Percentiles rank a stretch among this genome's conserved stretches.
phyloP scores from a whole-genome alignment of 176 grass and related monocot genomes.

The Oryza meyeriana region DNA sequence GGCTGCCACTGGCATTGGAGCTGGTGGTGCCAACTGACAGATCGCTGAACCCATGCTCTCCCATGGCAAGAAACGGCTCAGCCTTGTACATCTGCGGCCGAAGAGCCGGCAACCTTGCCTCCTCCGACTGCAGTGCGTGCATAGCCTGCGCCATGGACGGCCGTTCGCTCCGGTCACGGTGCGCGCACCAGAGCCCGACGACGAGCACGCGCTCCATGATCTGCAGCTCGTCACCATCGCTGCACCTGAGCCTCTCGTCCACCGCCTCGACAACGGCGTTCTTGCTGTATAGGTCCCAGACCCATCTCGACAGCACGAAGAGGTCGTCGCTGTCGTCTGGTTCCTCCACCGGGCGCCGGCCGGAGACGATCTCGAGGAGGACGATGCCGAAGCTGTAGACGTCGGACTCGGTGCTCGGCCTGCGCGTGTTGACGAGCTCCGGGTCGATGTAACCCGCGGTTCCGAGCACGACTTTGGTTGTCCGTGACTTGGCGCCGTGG shows the following conservation, averaged over 20 bases:
- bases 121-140: conserved; percentile 23
- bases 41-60: not conserved
- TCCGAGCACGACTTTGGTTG: not conserved
- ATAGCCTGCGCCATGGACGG: conserved; percentile 17
- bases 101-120: conserved; percentile 9
- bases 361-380: not conserved
- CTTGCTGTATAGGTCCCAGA: conserved; percentile 26
- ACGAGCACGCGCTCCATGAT: conserved; percentile 41
- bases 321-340: not conserved
- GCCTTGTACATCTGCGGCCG: conserved; percentile 8
- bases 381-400: conserved; percentile 44
- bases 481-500: not conserved
- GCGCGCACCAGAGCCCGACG: no score
- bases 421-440: not conserved
- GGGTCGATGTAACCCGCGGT: conserved; percentile 27
- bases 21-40: not conserved
- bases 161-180: conserved; percentile 22
- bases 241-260: conserved; percentile 22
- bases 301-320: conserved; percentile 28
- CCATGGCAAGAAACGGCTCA: conserved; percentile 2
- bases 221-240: conserved; percentile 28
- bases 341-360: conserved; percentile 1
- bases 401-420: not conserved
- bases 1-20: not conserved
- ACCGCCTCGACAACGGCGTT: not conserved